Conservation (phyloP, 352 stramenopile species). For the Phytophthora rubi region DNA sequence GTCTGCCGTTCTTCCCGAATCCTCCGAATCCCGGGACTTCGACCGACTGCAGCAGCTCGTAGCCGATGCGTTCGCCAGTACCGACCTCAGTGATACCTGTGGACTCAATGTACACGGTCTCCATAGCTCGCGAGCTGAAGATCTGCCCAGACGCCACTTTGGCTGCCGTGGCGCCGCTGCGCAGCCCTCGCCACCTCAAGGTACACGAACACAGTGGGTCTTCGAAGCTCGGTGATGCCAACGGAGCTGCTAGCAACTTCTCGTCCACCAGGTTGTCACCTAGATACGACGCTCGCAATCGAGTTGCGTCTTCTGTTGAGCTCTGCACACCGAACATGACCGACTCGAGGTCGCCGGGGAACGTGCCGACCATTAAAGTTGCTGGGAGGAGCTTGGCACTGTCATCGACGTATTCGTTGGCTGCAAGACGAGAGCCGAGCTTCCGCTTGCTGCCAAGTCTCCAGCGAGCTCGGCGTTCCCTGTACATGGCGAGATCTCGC, state of each 20-base stretch:
- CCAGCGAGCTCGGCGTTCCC: constrained; percentile 29
- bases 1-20: constrained; percentile 11
- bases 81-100: constrained; percentile 33
- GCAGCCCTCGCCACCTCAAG: constrained; percentile 36
- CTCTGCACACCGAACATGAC: constrained; percentile 46
- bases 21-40: constrained; percentile 28
- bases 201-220: constrained; percentile 39
- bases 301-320: constrained; percentile 36
- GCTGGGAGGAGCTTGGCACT: constrained; percentile 29
- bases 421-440: constrained; percentile 34
- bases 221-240: constrained; percentile 33
- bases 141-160: constrained; percentile 24
- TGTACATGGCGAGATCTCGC: constrained; percentile 37
- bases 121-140: constrained; percentile 20
- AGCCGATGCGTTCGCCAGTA: constrained; percentile 39
- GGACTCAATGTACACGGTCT: constrained; percentile 45
- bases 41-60: constrained; percentile 43
- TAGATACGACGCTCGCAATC: constrained; percentile 35
- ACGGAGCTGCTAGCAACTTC: constrained; percentile 27
- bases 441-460: constrained; percentile 30
- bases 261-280: constrained; percentile 38
- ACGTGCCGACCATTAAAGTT: constrained; percentile 39
- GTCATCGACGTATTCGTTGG: constrained; percentile 20
- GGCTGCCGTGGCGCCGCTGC: constrained; percentile 20
- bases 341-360: constrained; percentile 39